phyloP scores from a whole-genome alignment of 1,284 basidiomycete genomes.

The Malassezia sympodialis region DNA sequence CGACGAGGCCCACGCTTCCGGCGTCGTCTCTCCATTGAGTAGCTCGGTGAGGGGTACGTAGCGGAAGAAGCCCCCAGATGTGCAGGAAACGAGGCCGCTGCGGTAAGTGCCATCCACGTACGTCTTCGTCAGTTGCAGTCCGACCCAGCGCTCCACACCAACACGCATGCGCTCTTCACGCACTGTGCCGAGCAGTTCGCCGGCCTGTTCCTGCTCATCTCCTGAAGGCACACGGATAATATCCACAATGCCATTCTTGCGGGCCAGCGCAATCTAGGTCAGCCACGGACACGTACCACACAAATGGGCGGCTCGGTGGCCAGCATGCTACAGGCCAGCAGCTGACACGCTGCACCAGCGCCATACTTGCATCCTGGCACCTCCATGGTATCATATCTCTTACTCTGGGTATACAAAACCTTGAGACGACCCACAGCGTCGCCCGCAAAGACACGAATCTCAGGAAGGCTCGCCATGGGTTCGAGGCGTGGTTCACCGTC shows the following conservation, averaged over 20 bases:
- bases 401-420: not conserved
- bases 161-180: slow-evolving; percentile 15
- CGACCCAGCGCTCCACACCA: slow-evolving; percentile 16
- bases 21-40: not conserved
- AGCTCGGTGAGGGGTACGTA: slow-evolving; percentile 1
- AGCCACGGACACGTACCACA: slow-evolving; percentile 4
- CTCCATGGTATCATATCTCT: not conserved
- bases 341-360: slow-evolving; percentile 11
- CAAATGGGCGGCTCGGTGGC: not conserved
- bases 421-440: slow-evolving; percentile 12
- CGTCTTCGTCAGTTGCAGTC: not conserved
- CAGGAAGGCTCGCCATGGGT: not conserved
- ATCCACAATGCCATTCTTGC: slow-evolving; percentile 14
- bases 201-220: not conserved
- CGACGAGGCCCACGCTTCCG: not conserved
- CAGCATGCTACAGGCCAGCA: slow-evolving; percentile 1
- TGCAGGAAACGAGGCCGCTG: slow-evolving; percentile 6
- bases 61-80: slow-evolving; percentile 15
- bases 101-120: not conserved
- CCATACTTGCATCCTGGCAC: slow-evolving; percentile 4
- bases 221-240: not conserved
- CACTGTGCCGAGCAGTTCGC: slow-evolving; percentile 5
- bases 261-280: slow-evolving; percentile 7
- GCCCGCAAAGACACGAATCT: slow-evolving; percentile 8
- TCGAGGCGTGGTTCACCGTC: not conserved